These are phyloP conservation scores for Fusarium subglutinans DNA, from an alignment of 2,329 filamentous ascomycete genomes.

Conservation along the genomic window DNA sequence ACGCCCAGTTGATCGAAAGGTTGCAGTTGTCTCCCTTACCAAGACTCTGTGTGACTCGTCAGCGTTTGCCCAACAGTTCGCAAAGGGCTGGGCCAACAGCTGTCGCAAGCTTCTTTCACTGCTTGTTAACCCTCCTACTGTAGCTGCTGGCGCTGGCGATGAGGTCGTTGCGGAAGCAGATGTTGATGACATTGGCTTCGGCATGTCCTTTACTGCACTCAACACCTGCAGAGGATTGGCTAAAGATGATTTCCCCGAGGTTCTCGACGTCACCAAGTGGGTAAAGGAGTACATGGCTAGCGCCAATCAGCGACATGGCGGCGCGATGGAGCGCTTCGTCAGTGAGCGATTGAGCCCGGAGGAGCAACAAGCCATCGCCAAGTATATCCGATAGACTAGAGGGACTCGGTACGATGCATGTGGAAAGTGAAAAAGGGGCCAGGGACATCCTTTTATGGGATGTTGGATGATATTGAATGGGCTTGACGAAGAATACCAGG, in stretches of 20 bases:
- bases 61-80: conserved; percentile 82
- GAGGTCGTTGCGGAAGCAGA: conserved; percentile 87
- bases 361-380: conserved; percentile 61
- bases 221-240: conserved; percentile 84
- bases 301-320: conserved; percentile 77
- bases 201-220: conserved; percentile 91
- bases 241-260: conserved; percentile 86
- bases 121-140: conserved; percentile 83
- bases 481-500: conserved; percentile 31
- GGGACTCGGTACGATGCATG: not conserved
- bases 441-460: not conserved
- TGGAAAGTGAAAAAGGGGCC: conserved; percentile 6
- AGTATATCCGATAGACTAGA: conserved; percentile 57
- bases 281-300: conserved; percentile 80
- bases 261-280: conserved; percentile 85
- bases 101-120: conserved; percentile 90
- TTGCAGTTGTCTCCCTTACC: conserved; percentile 90
- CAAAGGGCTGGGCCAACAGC: conserved; percentile 91
- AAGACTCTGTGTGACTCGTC: conserved; percentile 90
- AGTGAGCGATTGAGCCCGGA: conserved; percentile 74
- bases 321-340: conserved; percentile 76
- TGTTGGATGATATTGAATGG: not conserved
- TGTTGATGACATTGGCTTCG: conserved; percentile 94
- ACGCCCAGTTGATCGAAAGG: conserved; percentile 89
- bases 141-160: conserved; percentile 71